Base-by-base conservation (phyloP, 2,329 filamentous ascomycete species). In the Penicillium sp. region DNA sequence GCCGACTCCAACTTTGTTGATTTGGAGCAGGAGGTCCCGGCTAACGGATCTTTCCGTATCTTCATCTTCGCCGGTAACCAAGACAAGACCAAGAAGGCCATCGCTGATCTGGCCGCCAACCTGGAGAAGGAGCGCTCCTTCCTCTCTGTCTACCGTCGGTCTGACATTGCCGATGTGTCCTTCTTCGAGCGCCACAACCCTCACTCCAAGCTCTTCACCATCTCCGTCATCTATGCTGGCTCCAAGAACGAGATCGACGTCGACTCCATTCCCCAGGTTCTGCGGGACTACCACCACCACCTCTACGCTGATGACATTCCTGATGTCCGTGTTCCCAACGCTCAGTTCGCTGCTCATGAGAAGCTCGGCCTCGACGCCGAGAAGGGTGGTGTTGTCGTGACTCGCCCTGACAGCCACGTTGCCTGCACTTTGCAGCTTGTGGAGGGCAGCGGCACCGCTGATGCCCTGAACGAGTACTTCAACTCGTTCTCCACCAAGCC, bases 1-100 rank as follows among this genome's bases (percentile, higher is more conserved):
- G 87, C 89, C 1, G 93, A 97, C 70, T 90, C 92, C 70, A 96
- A 96, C 74, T 87, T 91, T 5, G 91, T 96, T 1, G 90, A 96
- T 67, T 82, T 96, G 10, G 93, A 96, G 76, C 92, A 96, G 74
- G 90, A 96, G 70, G 84, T 96, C 31, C 92, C 92, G 0, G 80
- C 93, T 57, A 96, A 96, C 74, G 92, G 92, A 44, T 88, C 91
- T 2, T 96, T 93, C 81, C 85, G 92, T 55, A 82, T 96, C 59
- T 96, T 92, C 72, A 75, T 96, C 61, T 96, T 96, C 72, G 91
- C 85, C n/a, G 93, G 93, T 55, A 80, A 82, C 43, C 86, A 86
- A 9, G 70, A 77, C 14, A 79, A 80, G 47, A 88, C 86, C 13
- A 79, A 80, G 43, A 75, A 76, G 48, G 90, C 92, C 0, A 79